Percentiles rank a stretch among this genome's conserved stretches.
Conservation (phyloP, 441 rosid species). For the Gossypium schwendimanii region DNA sequence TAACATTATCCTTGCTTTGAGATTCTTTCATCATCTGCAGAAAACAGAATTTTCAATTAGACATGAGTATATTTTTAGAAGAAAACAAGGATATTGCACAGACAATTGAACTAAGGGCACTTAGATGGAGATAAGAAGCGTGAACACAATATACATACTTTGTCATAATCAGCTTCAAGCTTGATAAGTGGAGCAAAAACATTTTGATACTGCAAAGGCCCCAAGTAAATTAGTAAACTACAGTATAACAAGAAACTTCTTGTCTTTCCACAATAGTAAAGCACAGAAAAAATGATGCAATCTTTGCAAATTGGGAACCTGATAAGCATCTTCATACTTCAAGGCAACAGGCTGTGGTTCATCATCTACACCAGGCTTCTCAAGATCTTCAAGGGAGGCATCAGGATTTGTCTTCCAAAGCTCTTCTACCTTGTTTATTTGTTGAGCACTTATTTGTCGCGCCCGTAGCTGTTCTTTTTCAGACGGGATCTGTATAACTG, state of each 20-base stretch:
- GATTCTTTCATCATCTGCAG: slow-evolving; percentile 98
- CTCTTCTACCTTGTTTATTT: slow-evolving; percentile 96
- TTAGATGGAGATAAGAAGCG: neutral
- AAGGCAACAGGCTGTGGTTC: slow-evolving; percentile 90
- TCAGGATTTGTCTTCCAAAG: slow-evolving; percentile 98
- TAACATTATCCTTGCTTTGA: slow-evolving; percentile 95
- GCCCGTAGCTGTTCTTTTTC: slow-evolving; percentile 99
- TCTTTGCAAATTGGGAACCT: slow-evolving; percentile 39
- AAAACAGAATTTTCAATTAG: slow-evolving; percentile 17
- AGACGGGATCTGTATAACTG: slow-evolving; percentile 67
- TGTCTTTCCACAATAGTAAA: neutral
- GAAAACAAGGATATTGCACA: neutral
- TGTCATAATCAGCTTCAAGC: slow-evolving; percentile 99
- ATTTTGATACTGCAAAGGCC: slow-evolving; percentile 83
- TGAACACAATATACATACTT: slow-evolving; percentile 39
- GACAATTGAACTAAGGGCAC: neutral
- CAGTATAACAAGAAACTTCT: neutral
- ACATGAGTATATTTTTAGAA: neutral
- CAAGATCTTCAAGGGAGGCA: slow-evolving; percentile 98
- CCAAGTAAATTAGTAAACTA: slow-evolving; percentile 15
- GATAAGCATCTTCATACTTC: slow-evolving; percentile 99
- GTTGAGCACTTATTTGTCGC: slow-evolving; percentile 97
- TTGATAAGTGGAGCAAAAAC: slow-evolving; percentile 98
- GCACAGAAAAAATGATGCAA: slow-evolving; percentile 8
- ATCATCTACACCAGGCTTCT: slow-evolving; percentile 98